A percentile compares a stretch with the other conserved stretches of the same genome.
phyloP scores from a whole-genome alignment of 1,284 basidiomycete genomes.

The Anthracocystis walkeri region DNA sequence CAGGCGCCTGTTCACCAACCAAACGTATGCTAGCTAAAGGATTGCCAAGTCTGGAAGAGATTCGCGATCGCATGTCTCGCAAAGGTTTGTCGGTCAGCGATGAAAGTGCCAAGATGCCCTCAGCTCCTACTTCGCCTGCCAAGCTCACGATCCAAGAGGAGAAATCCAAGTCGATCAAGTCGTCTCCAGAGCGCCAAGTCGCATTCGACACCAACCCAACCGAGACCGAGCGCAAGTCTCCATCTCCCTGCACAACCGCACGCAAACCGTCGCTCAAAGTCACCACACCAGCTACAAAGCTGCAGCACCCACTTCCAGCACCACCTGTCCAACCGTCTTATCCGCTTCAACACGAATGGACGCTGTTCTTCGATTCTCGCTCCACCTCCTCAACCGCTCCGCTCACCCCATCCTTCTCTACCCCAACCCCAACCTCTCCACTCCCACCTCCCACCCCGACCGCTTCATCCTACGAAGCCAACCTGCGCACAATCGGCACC shows the following conservation, averaged over 20 bases:
- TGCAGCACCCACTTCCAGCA: slow-evolving; percentile 10
- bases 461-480: slow-evolving; percentile 50
- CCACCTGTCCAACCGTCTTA: slow-evolving; percentile 70
- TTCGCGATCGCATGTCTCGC: slow-evolving; percentile 58
- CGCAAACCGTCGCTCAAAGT: background rate
- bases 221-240: background rate
- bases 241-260: background rate
- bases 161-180: background rate
- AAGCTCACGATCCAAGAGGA: background rate
- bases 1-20: slow-evolving; percentile 26
- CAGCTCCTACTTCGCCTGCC: slow-evolving; percentile 17
- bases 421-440: slow-evolving; percentile 80
- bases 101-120: background rate
- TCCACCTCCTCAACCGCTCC: background rate
- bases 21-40: slow-evolving; percentile 44
- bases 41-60: slow-evolving; percentile 64
- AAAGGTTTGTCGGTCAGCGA: slow-evolving; percentile 32
- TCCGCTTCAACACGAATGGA: slow-evolving; percentile 86
- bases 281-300: background rate
- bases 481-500: slow-evolving; percentile 58
- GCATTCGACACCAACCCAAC: background rate
- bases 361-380: slow-evolving; percentile 81
- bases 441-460: slow-evolving; percentile 78
- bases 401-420: slow-evolving; percentile 56
- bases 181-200: slow-evolving; percentile 4